Base-by-base conservation (phyloP, 2,329 filamentous ascomycete species). In the Fusarium agapanthi region DNA sequence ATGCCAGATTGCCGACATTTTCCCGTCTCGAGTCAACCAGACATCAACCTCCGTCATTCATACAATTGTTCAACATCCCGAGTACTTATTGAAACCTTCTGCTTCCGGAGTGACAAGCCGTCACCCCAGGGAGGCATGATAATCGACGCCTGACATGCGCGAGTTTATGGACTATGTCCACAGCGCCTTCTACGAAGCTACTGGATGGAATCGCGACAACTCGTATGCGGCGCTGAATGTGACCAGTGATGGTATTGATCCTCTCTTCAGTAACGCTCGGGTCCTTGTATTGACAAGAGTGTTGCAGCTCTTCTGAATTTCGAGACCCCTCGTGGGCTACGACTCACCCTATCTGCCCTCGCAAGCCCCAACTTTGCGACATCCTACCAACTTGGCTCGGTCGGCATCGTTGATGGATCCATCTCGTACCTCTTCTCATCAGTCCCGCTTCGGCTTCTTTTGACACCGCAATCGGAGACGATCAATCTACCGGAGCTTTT, bases 131-230 rank as follows among this genome's bases (percentile, higher is more conserved):
- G 63, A 74, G 76, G 78, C 72, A 81, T 80, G 79, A 72, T 58
- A 70, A 79, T 62, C 50, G 62, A 57, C 65, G 69, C 73, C 70
- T 79, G 79, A 84, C 60, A 98, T 98, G 95, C 91, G 96, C 85
- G 92, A 95, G 84, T 98, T 97, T 86, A 97, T 98, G 94, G 95
- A 97, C 84, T 95, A 97, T 86, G 92, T 98, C 85, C 94, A 97
- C 84, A 89, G 92, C 84, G 93, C 94, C 78, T 98, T 97, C 84
- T 93, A 94, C 82, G 88, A 93, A 80, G 92, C 93, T 63, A 95
- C 95, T 50, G 89, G 92, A 81, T 98, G 95, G 95, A 93, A 95
- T 80, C 88, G 90, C 79, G 94, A 98, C 86, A 97, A 97, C 83
- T 96, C 93, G 68, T 98, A 98, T 84, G 91, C 93, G 75, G 90